Conservation (phyloP, 176 grass and related monocot genomes). For the Cymbopogon citratus region DNA sequence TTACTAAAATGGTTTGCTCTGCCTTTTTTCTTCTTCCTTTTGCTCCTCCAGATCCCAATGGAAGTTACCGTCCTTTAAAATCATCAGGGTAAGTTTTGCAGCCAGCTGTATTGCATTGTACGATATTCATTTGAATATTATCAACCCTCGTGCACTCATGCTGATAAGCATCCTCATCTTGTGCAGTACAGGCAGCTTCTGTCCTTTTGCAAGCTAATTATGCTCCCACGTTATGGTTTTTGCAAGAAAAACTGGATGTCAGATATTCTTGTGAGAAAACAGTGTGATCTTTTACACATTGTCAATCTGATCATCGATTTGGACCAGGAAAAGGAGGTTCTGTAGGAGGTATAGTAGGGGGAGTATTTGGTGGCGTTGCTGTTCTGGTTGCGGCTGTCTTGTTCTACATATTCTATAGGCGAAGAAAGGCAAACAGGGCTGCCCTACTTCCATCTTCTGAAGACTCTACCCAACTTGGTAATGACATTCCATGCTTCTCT, state of each 20-base stretch:
- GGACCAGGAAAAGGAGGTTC: constrained; percentile 31
- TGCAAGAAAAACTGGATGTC: not conserved
- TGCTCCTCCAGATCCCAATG: constrained; percentile 50
- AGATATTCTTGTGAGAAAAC: constrained; percentile 22
- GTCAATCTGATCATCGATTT: constrained; percentile 4
- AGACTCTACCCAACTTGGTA: constrained; percentile 49
- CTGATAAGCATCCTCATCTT: constrained; percentile 37
- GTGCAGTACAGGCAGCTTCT: constrained; percentile 65
- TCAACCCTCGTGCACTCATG: not conserved
- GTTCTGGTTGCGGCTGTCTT: constrained; percentile 31
- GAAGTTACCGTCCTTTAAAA: constrained; percentile 53
- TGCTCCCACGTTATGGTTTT: constrained; percentile 23
- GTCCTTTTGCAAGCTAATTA: constrained; percentile 31
- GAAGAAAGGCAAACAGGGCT: constrained; percentile 48
- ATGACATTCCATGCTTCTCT: not conserved
- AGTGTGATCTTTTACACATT: constrained; percentile 13
- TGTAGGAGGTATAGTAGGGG: constrained; percentile 58
- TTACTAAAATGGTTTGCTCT: constrained; percentile 17
- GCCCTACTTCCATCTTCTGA: constrained; percentile 53
- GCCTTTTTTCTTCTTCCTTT: not conserved
- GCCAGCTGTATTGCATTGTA: not conserved
- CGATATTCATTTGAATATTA: constrained; percentile 6
- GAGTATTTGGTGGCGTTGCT: constrained; percentile 44
- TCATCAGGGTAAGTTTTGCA: constrained; percentile 55
- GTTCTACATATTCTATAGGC: constrained; percentile 41